Conservation (phyloP, 2,329 filamentous ascomycete species). For the Blastomyces gilchristii region DNA sequence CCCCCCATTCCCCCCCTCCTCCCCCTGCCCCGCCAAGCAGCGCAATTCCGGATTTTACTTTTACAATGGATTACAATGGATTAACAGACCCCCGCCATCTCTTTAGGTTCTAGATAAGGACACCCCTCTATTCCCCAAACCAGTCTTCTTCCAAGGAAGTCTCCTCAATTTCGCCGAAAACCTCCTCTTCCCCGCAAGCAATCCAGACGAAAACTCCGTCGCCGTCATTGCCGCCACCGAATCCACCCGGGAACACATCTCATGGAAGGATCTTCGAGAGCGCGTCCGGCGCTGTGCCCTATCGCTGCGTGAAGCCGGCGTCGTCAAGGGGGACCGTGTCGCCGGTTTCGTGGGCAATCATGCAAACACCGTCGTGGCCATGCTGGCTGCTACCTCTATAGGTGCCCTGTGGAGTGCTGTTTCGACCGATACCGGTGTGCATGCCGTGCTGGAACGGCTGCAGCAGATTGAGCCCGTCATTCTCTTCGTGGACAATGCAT, state of each 20-base stretch:
- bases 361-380: slow-evolving; percentile 72
- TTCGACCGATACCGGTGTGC: slow-evolving; percentile 83
- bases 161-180: slow-evolving; percentile 92
- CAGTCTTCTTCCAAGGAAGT: slow-evolving; percentile 70
- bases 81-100: background rate
- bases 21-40: no score
- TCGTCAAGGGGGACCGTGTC: slow-evolving; percentile 53
- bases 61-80: no score
- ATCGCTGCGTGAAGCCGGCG: slow-evolving; percentile 55
- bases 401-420: slow-evolving; percentile 91
- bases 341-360: slow-evolving; percentile 82
- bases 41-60: background rate
- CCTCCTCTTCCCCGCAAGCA: slow-evolving; percentile 63
- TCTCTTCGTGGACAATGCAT: slow-evolving; percentile 78
- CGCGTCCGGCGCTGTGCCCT: slow-evolving; percentile 63
- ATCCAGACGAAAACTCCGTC: slow-evolving; percentile 46
- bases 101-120: slow-evolving; percentile 56
- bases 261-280: slow-evolving; percentile 73
- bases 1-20: no score
- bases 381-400: slow-evolving; percentile 70
- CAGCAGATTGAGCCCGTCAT: slow-evolving; percentile 74
- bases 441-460: slow-evolving; percentile 78
- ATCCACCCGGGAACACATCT: slow-evolving; percentile 51
- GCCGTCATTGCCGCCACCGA: slow-evolving; percentile 80
- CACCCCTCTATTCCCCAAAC: slow-evolving; percentile 72